Base-by-base conservation (phyloP, 257 asterid genomes). In the Rauvolfia tetraphylla region DNA sequence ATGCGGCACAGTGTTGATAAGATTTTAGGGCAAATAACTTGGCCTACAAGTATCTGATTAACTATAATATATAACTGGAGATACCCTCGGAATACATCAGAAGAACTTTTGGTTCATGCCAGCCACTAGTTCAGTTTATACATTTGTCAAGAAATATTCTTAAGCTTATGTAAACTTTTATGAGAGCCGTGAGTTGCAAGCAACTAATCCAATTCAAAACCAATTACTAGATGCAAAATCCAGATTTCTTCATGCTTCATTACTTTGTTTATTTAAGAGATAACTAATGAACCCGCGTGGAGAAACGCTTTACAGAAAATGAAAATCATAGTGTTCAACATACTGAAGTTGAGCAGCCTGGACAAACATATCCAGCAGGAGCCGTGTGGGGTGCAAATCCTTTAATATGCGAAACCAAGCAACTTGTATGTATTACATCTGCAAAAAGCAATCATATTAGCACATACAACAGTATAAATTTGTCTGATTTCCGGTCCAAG, bases 291-390 rank as follows among this genome's bases (percentile, higher is more conserved):
- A 67, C 23, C 49, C 72, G 38, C 22, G 31, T 27, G 33, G 49
- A 23, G 51, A 20, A 67, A 67, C 49, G 22, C 44, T 22, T 75
- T 70, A 79, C 56, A 22, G 17, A 74, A 34, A 56, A 42, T 58
- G 15, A 46, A 34, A 31, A 74, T 31, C 7, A 33, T 44, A 59
- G 44, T 33, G 77, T 70, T 81, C 77, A 66, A 79, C 91, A 42
- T 91, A 93, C 98, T 75, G 92, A 68, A 41, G 95, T 88, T 68
- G 96, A 87, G 85, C 97, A 93, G 68, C 85, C 85, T 44, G 97
- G 96, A 80, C 98, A 93, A 70, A 83, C 86, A 73, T 91, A 93
- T 68, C 95, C 98, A 83, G 97, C 91, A 25, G 98, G 96, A 79
- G 96, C 92, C 66, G 98, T 91, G 74, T 90, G 91, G 23, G 83